Conservation (phyloP, 495 filamentous ascomycete species). For the Geoglossum glabrum region DNA sequence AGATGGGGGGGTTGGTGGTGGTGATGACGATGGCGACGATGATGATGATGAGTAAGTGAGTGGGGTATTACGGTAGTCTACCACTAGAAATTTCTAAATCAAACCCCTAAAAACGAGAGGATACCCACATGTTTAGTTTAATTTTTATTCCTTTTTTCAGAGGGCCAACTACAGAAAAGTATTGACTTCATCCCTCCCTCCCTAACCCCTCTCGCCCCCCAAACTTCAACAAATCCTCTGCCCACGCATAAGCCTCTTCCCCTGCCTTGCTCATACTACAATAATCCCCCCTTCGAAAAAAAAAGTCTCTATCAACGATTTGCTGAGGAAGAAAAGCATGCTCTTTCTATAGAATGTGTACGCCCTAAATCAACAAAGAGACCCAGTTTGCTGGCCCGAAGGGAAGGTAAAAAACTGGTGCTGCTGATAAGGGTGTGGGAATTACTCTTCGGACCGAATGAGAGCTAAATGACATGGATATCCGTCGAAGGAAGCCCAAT, state of each 20-base stretch:
- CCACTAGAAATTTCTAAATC: no score
- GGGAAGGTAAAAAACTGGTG: background rate
- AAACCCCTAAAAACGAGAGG: no score
- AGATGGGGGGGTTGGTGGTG: no score
- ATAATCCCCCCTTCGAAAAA: slow-evolving; percentile 32
- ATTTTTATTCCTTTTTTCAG: no score
- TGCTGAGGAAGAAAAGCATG: slow-evolving; percentile 7
- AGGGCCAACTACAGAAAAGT: no score
- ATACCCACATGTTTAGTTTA: no score
- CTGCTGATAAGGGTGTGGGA: background rate
- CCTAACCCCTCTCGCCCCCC: no score
- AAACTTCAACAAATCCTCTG: slow-evolving; percentile 30
- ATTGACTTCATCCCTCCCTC: no score
- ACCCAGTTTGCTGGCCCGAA: background rate
- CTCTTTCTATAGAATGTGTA: slow-evolving; percentile 3
- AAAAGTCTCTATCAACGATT: slow-evolving; percentile 17
- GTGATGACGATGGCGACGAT: background rate
- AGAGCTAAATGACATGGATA: slow-evolving; percentile 16
- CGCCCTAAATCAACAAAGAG: background rate
- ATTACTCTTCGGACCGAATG: slow-evolving; percentile 16
- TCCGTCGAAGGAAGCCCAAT: slow-evolving; percentile 15
- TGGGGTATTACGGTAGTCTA: no score
- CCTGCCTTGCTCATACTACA: slow-evolving; percentile 38
- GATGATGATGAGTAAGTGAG: background rate
- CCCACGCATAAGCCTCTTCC: slow-evolving; percentile 28